Percentiles rank a stretch among this genome's conserved stretches.
These are phyloP conservation scores for Coniochaeta sp. DNA, from an alignment of 2,329 filamentous ascomycete genomes.

Conservation along the genomic window DNA sequence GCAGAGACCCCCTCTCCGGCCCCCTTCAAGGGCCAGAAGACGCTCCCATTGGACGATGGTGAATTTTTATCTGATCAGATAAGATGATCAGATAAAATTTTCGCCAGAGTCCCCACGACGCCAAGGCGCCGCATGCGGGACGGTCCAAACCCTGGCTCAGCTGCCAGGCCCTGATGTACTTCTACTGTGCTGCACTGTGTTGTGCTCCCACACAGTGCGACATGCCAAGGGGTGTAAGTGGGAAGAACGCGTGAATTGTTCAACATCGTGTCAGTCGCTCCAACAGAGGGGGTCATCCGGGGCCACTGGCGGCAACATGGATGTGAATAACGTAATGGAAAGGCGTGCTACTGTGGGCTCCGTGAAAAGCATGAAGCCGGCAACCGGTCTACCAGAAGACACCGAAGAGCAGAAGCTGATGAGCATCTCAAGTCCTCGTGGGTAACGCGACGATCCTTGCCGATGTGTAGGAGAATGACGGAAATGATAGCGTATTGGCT, in stretches of 20 bases:
- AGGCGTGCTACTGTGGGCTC: background rate
- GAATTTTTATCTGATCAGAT: background rate
- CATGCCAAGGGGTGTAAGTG: background rate
- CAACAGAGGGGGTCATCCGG: background rate
- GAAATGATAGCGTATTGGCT: too few species aligned
- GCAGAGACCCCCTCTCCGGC: background rate
- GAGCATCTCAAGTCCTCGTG: background rate
- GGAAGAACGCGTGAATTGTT: background rate
- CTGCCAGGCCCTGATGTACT: background rate
- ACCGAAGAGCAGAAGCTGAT: too few species aligned
- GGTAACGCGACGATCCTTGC: too few species aligned
- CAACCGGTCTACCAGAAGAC: too few species aligned
- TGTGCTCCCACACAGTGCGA: background rate
- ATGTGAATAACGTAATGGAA: background rate
- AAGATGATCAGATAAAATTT: slow-evolving; percentile 4
- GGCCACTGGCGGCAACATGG: background rate
- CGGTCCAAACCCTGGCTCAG: background rate
- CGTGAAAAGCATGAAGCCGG: too few species aligned
- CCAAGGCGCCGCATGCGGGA: background rate
- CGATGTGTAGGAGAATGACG: too few species aligned
- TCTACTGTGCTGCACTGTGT: background rate
- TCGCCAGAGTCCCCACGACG: background rate
- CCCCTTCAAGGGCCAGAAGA: background rate
- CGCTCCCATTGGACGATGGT: background rate
- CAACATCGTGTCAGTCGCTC: background rate